Evolutionary conservation across 768 basidiomycete genomes (phyloP), one percentile per base, ranked within the genome.

Genomic region (Termitomyces sp.): DNA sequence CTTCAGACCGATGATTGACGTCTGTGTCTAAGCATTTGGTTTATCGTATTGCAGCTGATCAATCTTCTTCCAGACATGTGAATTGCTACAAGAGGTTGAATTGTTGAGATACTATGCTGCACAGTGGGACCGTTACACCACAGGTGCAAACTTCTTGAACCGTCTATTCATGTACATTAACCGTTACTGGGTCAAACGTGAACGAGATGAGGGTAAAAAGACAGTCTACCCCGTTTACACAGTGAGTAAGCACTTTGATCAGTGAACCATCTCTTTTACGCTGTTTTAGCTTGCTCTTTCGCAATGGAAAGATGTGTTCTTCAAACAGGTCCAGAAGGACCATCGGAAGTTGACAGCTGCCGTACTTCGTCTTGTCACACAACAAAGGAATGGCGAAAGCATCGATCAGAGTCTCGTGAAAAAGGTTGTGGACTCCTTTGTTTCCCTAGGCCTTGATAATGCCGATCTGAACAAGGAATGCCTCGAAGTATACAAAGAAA

Each of bases 111-210:
- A 91, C 70, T 99, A 98, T 67, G 94, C 92, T 3, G 70, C 76
- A 58, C 91, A 98, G 68, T 98, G 97, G 97, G 90, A 94, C 68
- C 82, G 94, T 43, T 98, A 98, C 71, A 99, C 97, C 0, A 96
- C 88, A 1, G 96, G 97, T 62, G 95, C 97, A 1, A 94, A 91
- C 69, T 98, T 94, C 68, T 88, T 98, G 68, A 96, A 98, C 68
- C 89, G 97, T 57, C 73, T 99, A 37, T 98, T 98, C 77, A 92
- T 92, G 10, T 98, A 98, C 73, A 83, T 99, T 57, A 98, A 98
- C 71, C 90, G 97, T 30, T 95, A 98, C 70, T 99, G 97, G 97
- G 97, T 99, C 48, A 98, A 97, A 74, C 84, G 97, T 55, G 97
- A 99, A 70, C 86, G 96, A 68, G 96, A 98, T 64, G 97, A 99